Evolutionary conservation across 2,329 filamentous ascomycete species (phyloP), one percentile per base, ranked within the genome.

Genomic region (Cytospora schulzeri): DNA sequence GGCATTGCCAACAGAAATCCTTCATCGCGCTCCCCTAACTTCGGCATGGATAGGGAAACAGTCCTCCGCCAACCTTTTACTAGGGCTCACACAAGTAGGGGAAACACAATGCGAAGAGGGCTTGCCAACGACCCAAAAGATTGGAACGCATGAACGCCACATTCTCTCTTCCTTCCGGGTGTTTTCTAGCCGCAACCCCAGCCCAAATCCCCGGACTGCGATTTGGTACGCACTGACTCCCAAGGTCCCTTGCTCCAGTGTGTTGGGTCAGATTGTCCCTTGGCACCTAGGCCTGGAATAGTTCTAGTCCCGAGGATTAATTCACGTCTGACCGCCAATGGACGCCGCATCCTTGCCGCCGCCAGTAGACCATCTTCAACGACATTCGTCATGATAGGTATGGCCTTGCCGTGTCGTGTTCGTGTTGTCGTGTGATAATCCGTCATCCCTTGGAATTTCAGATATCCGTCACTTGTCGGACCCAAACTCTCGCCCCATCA

Each of bases 401-500:
- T 38, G 28, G n/a, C 26, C 28, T 53, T 41, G 60, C 60, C 29
- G 12, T 35, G n/a, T 17, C 50, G 31, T 55, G 50, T 26, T 22
- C 41, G 58, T 31, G 9, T 4, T 33, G 28, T 7, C 11, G 12
- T 35, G 33, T 35, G 33, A 35, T 26, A 19, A 33, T 24, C 29
- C 3, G 26, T 35, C n/a, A 28, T 33, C 1, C 33, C 51, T 33
- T 4, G 22, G 26, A 29, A 35, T 17, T n/a, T 35, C 29, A 22
- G 33, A 35, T 6, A 28, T 28, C 61, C 56, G 55, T 54, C 62
- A 60, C 62, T 63, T 50, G 62, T 51, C 62, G 62, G 62, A 50
- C 4, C 51, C 50, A 14, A 31, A 62, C 41, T 51, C 60, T 52
- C 55, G 55, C 33, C 31, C 45, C 4, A 35, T 41, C 29, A 26